Evolutionary conservation across 768 basidiomycete species (phyloP).

Genomic region (Flagelloscypha sp.): DNA sequence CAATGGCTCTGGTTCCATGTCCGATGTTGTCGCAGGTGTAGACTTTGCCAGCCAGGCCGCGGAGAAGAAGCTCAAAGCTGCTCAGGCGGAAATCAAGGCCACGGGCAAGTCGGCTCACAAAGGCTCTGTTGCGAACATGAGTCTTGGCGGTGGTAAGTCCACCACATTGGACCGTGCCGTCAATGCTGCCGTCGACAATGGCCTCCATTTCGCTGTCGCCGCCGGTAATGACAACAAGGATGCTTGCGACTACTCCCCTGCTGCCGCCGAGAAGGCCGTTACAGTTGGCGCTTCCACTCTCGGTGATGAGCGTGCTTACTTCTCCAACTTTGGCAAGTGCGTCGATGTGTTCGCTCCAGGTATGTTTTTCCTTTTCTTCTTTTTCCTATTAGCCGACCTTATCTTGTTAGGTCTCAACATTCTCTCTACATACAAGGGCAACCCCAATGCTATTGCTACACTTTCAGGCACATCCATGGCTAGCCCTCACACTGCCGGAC

Average conservation of each 20-base stretch:
- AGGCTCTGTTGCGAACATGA: slow-evolving; percentile 97
- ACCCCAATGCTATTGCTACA: slow-evolving; percentile 51
- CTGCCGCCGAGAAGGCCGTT: slow-evolving; percentile 78
- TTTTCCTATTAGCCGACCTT: background rate
- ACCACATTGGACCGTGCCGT: slow-evolving; percentile 77
- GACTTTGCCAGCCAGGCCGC: slow-evolving; percentile 61
- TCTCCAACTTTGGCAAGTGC: slow-evolving; percentile 87
- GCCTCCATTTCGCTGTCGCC: slow-evolving; percentile 95
- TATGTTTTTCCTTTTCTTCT: slow-evolving; percentile 13
- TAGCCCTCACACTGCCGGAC: slow-evolving; percentile 84
- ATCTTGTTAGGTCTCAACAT: slow-evolving; percentile 62
- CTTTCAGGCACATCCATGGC: slow-evolving; percentile 95
- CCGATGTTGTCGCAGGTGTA: slow-evolving; percentile 87
- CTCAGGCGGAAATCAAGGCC: slow-evolving; percentile 53
- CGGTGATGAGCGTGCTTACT: slow-evolving; percentile 75
- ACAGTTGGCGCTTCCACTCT: slow-evolving; percentile 92
- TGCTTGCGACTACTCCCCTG: slow-evolving; percentile 91
- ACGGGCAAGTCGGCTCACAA: slow-evolving; percentile 82
- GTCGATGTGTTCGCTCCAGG: slow-evolving; percentile 92
- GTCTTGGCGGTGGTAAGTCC: slow-evolving; percentile 92
- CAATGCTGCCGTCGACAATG: slow-evolving; percentile 71
- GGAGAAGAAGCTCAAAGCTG: slow-evolving; percentile 45
- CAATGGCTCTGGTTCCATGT: slow-evolving; percentile 91
- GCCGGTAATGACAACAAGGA: slow-evolving; percentile 88
- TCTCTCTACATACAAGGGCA: slow-evolving; percentile 76